Conservation (phyloP, 108 stramenopile species). For the Cyclostephanos tholiformis region DNA sequence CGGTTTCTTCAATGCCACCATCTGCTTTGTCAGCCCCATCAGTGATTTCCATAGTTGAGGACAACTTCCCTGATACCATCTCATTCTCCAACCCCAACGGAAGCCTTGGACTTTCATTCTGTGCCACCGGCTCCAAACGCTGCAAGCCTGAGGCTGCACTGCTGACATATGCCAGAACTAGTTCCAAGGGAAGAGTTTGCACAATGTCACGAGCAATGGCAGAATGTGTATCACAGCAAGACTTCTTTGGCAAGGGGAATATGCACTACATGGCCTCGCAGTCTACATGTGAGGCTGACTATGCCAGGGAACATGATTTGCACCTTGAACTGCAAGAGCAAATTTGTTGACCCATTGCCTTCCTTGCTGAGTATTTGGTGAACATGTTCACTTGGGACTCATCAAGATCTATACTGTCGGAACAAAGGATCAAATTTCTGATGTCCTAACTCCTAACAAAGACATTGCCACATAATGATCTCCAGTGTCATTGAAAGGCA, state of each 20-base stretch:
- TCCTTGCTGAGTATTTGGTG: slow-evolving; percentile 24
- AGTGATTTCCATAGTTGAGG: too few relatives aligned
- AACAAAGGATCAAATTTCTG: slow-evolving; percentile 6
- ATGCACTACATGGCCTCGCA: slow-evolving; percentile 7
- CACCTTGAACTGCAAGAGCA: slow-evolving; percentile 11
- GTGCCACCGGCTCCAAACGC: too few relatives aligned
- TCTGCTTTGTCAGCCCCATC: too few relatives aligned
- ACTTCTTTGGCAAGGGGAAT: not conserved
- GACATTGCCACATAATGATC: not conserved
- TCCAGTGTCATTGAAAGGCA: not conserved
- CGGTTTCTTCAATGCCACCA: too few relatives aligned
- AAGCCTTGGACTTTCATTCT: too few relatives aligned
- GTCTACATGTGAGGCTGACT: not conserved
- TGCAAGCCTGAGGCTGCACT: not conserved
- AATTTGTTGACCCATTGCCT: slow-evolving; percentile 26
- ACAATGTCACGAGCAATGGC: slow-evolving; percentile 3
- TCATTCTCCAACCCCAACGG: too few relatives aligned
- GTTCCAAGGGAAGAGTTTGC: slow-evolving; percentile 9
- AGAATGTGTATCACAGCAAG: not conserved
- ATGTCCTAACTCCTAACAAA: slow-evolving; percentile 6
- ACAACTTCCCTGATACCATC: too few relatives aligned
- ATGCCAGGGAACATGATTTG: not conserved
- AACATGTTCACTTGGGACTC: slow-evolving; percentile 7
- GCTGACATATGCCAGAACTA: not conserved
- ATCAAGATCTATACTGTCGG: slow-evolving; percentile 13